phyloP scores from a whole-genome alignment of 2,329 filamentous ascomycete genomes.

The Acarospora socialis region DNA sequence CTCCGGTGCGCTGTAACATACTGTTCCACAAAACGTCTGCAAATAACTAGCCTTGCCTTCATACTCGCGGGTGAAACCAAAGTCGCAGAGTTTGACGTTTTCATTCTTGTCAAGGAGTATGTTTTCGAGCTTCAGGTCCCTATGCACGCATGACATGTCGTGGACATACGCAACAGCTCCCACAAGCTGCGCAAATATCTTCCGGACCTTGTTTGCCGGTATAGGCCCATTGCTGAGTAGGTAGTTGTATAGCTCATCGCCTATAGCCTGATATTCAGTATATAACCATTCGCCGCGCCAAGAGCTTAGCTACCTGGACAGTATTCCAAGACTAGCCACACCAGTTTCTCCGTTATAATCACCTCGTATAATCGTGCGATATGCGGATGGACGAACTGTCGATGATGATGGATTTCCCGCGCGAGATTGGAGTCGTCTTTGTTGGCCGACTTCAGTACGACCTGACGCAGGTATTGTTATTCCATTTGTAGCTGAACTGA shows the following conservation, averaged over 20 bases:
- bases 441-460: constrained; percentile 95
- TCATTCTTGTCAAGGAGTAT: constrained; percentile 92
- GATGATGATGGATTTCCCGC: constrained; percentile 94
- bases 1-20: constrained; percentile 95
- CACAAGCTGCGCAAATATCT: constrained; percentile 89
- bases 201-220: constrained; percentile 74
- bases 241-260: constrained; percentile 95
- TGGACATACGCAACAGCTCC: constrained; percentile 94
- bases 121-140: constrained; percentile 91
- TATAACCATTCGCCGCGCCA: not conserved
- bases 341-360: constrained; percentile 85
- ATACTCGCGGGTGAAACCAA: constrained; percentile 95
- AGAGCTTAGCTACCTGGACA: constrained; percentile 54
- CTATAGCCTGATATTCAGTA: constrained; percentile 37
- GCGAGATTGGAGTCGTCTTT: constrained; percentile 93
- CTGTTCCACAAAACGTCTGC: constrained; percentile 93
- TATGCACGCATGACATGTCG: constrained; percentile 86
- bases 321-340: constrained; percentile 95
- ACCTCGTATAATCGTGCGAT: constrained; percentile 96
- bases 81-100: constrained; percentile 95
- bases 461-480: constrained; percentile 36
- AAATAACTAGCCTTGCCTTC: constrained; percentile 88
- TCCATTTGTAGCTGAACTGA: not conserved
- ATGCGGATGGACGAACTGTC: constrained; percentile 93
- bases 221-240: constrained; percentile 76